A percentile compares a stretch with the other conserved stretches of the same genome.
phyloP scores from a whole-genome alignment of 768 basidiomycete species.

The Fomitopsis pulvina region DNA sequence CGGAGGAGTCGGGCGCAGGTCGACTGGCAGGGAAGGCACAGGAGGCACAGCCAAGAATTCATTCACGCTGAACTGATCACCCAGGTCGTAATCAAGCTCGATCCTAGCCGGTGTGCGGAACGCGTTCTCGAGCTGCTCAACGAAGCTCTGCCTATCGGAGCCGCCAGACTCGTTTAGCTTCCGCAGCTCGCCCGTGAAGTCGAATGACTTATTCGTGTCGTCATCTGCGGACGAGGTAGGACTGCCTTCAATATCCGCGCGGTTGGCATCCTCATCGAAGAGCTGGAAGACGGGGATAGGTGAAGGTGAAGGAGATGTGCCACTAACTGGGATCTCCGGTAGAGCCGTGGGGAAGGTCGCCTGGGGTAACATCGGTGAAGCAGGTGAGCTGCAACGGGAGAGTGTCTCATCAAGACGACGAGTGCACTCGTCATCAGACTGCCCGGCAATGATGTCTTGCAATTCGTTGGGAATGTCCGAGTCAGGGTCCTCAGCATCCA shows the following conservation, averaged over 20 bases:
- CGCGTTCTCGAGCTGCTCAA: conserved; percentile 73
- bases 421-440: conserved; percentile 27
- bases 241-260: conserved; percentile 34
- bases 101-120: conserved; percentile 73
- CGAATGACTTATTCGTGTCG: conserved; percentile 75
- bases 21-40: conserved; percentile 30
- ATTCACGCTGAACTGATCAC: conserved; percentile 22
- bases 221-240: conserved; percentile 46
- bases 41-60: conserved; percentile 48
- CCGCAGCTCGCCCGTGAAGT: conserved; percentile 75
- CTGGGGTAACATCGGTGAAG: conserved; percentile 40
- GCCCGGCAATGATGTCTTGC: conserved; percentile 48
- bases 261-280: conserved; percentile 35
- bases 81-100: conserved; percentile 46
- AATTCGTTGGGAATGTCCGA: conserved; percentile 81
- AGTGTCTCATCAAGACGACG: conserved; percentile 32
- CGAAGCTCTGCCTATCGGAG: conserved; percentile 67
- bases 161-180: conserved; percentile 64
- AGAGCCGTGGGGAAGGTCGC: conserved; percentile 30
- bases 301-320: conserved; percentile 20
- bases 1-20: conserved; percentile 10
- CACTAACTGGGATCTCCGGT: conserved; percentile 33
- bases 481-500: conserved; percentile 57
- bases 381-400: conserved; percentile 20
- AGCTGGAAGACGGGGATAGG: conserved; percentile 18